Base-by-base conservation (phyloP, 345 rosid genomes). In the Conringia planisiliqua region DNA sequence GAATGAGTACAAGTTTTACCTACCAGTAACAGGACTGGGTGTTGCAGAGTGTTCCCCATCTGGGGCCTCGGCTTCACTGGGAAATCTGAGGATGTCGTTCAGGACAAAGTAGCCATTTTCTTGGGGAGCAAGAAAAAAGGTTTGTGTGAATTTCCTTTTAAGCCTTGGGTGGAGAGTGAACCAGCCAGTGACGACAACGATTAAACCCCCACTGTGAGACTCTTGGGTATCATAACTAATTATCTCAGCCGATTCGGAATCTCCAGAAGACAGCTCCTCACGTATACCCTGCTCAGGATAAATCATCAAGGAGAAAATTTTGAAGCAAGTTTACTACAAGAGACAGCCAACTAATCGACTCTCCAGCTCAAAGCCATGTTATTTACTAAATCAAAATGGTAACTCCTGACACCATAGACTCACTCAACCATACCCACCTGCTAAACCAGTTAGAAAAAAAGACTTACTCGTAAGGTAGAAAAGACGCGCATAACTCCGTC, bases 81-180 rank as follows among this genome's bases (percentile, higher is more conserved):
- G 52, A 72, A 76, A 76, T 55, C 35, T 43, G 69, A 89, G 82
- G 2, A 88, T 80, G 74, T 91, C 97, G 84, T 92, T 92, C 63
- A 92, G 74, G 69, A 91, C 96, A 70, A 83, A 91, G 82, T 85
- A 91, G 30, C 97, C 96, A 12, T 70, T 86, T 64, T 88, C 93
- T 82, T 91, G 97, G 36, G 96, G 97, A 22, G 94, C 92, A 78
- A 92, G 78, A 79, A 92, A 90, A 77, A 92, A 90, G 47, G 79
- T 86, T 71, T 90, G 97, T 61, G 84, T 78, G 78, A 90, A 90
- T 55, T 86, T 88, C 77, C 69, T 79, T 47, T 71, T 79, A 62
- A 62, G 20, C 7, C 62, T 66, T 35, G 83, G 83, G 20, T 70
- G 80, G 54, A 80, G 83, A 74, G 78, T 85, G 81, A 90, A 82